These are phyloP conservation scores for Raphanus sativus DNA, from an alignment of 345 rosid species.

Conservation along the genomic window DNA sequence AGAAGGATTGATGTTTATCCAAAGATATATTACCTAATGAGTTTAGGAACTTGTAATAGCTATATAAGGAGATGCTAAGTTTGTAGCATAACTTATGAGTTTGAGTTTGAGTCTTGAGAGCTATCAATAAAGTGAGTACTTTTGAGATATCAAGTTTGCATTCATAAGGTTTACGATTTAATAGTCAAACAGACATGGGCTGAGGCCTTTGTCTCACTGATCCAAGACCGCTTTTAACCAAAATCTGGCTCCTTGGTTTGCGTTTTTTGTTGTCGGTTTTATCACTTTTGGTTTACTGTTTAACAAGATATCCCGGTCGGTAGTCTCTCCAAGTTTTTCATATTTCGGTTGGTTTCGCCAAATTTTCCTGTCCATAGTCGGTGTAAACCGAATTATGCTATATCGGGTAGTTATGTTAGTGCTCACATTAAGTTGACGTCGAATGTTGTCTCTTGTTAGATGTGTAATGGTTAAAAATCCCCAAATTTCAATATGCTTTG, in stretches of 20 bases:
- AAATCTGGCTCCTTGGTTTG: slow-evolving; percentile 1
- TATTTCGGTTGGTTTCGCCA: slow-evolving; percentile 3
- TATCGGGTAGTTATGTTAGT: background rate
- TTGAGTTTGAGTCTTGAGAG: too few relatives aligned
- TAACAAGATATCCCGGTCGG: slow-evolving; percentile 2
- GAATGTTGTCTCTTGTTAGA: background rate
- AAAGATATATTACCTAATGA: too few relatives aligned
- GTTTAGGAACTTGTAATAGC: too few relatives aligned
- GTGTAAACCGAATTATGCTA: background rate
- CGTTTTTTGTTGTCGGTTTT: background rate
- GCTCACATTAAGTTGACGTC: background rate
- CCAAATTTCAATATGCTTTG: background rate
- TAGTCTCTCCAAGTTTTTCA: slow-evolving; percentile 15
- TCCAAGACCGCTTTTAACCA: slow-evolving; percentile 34
- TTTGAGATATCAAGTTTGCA: too few relatives aligned
- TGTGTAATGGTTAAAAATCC: background rate
- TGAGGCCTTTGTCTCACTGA: slow-evolving; percentile 40
- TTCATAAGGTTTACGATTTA: too few relatives aligned
- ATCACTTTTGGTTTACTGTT: background rate
- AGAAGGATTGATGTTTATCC: too few relatives aligned
- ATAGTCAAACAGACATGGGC: slow-evolving; percentile 56
- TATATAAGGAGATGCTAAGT: too few relatives aligned
- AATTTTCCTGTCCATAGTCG: slow-evolving; percentile 8
- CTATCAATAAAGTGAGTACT: too few relatives aligned
- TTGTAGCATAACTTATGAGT: too few relatives aligned